Base-by-base conservation (phyloP, 305 asterid genomes). In the Fraxinus floribunda region DNA sequence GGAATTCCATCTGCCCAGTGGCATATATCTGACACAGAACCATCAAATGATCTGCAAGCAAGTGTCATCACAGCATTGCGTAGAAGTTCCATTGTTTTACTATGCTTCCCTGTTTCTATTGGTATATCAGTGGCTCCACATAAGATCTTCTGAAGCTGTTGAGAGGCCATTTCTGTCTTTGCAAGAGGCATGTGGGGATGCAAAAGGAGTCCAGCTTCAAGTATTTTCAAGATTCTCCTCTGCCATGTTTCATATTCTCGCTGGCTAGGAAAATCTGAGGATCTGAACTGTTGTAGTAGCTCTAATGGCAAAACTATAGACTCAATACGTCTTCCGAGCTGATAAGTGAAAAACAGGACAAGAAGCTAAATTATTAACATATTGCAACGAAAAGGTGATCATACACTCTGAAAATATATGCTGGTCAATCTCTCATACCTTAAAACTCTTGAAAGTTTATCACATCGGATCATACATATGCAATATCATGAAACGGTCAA, bases 281-380 rank as follows among this genome's bases (percentile, higher is more conserved):
- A 60, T 85, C 82, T 90, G 24, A 91, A 74, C 24, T 91, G 93
- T 83, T 22, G 24, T 22, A 22, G 82, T 68, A 93, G 88, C 90
- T 95, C 97, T 87, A 95, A 79, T n/a, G 98, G 98, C 83, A 95
- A 89, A 88, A 95, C 93, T 79, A 91, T 88, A 0, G 94, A 88
- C 86, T 95, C 98, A 13, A 91, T 87, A 35, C 91, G 91, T 55
- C 83, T 85, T 74, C 98, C 98, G 81, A 95, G 96, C 98, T 95
- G 92, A 80, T 66, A 84, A 62, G 49, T n/a, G 30, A 38, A 77
- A 77, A 78, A 9, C 46, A 82, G 26, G 36, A 57, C 44, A 80
- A 29, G 36, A 78, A 3, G 75, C 49, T 34, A 22, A 46, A 71
- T 80, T 80, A 78, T 74, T 76, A 62, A 20, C 64, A 62, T 60